A percentile compares a stretch with the other conserved stretches of the same genome.
These are phyloP conservation scores for Zalaria sp. DNA, from an alignment of 2,329 filamentous ascomycete species.

Conservation along the genomic window DNA sequence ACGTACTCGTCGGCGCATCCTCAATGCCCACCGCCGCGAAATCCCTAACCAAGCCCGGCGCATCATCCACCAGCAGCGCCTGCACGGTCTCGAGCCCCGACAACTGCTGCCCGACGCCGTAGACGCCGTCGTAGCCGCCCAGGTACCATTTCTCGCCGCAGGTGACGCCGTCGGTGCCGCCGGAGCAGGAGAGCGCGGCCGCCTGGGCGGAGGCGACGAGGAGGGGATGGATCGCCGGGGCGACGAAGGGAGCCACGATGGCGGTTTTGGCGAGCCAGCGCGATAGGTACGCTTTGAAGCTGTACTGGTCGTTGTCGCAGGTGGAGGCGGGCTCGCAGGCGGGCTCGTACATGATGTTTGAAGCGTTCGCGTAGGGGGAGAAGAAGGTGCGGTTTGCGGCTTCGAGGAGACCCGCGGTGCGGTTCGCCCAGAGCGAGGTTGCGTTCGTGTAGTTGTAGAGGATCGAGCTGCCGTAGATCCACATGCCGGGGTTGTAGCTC, in stretches of 20 bases:
- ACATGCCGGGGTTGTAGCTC: constrained; percentile 37
- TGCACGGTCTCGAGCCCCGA: constrained; percentile 31
- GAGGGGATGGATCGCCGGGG: constrained; percentile 21
- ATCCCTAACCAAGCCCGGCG: constrained; percentile 1
- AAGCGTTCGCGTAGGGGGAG: constrained; percentile 32
- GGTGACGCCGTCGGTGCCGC: constrained; percentile 22
- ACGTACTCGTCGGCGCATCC: neutral
- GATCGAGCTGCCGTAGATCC: constrained; percentile 39
- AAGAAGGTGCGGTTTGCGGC: constrained; percentile 38
- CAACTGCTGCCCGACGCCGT: constrained; percentile 30
- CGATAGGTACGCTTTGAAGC: constrained; percentile 62
- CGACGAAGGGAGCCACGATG: constrained; percentile 27
- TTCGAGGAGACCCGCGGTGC: constrained; percentile 45
- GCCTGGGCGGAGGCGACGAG: constrained; percentile 26
- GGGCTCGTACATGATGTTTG: constrained; percentile 48
- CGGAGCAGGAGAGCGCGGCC: constrained; percentile 29
- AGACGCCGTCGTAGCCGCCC: constrained; percentile 25
- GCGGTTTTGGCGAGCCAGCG: constrained; percentile 44
- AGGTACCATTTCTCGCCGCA: constrained; percentile 34
- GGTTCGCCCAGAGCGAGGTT: constrained; percentile 30
- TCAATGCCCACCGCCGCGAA: constrained; percentile 1
- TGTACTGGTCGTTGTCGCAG: constrained; percentile 59
- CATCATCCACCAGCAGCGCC: constrained; percentile 18
- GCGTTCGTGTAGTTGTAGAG: constrained; percentile 40
- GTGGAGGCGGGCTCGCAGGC: constrained; percentile 42